These are phyloP conservation scores for Polytrichum commune DNA, from an alignment of 225 moss, liverwort and hornwort species.

Conservation along the genomic window DNA sequence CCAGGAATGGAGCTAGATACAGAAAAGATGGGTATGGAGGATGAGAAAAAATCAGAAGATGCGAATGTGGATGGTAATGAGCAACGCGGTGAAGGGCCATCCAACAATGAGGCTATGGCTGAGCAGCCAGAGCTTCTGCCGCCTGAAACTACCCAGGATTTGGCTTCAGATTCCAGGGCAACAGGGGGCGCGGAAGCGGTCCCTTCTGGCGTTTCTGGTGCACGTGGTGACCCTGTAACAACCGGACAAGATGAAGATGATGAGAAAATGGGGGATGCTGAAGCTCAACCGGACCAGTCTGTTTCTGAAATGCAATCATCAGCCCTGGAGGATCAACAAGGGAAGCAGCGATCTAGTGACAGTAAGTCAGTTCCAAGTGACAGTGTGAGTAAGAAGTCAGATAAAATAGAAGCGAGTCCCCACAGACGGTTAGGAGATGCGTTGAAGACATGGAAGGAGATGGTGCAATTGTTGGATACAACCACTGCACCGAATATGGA, in stretches of 20 bases:
- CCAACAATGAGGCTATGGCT: constrained; percentile 39
- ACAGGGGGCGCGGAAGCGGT: constrained; percentile 58
- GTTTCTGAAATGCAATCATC: constrained; percentile 45
- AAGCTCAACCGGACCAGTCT: constrained; percentile 51
- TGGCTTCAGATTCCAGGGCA: constrained; percentile 54
- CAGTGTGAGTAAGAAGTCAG: constrained; percentile 29
- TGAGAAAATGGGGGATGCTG: constrained; percentile 50
- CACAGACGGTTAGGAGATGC: constrained; percentile 86
- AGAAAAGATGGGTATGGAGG: constrained; percentile 33
- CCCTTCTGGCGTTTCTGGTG: constrained; percentile 59
- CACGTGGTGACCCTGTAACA: constrained; percentile 50
- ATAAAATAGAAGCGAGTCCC: constrained; percentile 66
- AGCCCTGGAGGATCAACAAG: constrained; percentile 50
- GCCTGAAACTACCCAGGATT: constrained; percentile 37
- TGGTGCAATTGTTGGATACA: constrained; percentile 67
- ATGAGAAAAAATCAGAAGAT: constrained; percentile 27
- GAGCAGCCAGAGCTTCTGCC: constrained; percentile 47
- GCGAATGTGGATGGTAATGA: constrained; percentile 48
- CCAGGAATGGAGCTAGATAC: constrained; percentile 30
- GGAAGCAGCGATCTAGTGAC: constrained; percentile 49
- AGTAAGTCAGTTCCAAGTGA: constrained; percentile 31
- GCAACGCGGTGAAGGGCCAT: constrained; percentile 47
- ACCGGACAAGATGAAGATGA: constrained; percentile 49
- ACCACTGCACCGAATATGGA: constrained; percentile 34
- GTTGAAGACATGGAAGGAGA: constrained; percentile 93